A percentile compares a stretch with the other conserved stretches of the same genome.
These are phyloP conservation scores for Citrus unshiu DNA, from an alignment of 345 rosid species.

Conservation along the genomic window DNA sequence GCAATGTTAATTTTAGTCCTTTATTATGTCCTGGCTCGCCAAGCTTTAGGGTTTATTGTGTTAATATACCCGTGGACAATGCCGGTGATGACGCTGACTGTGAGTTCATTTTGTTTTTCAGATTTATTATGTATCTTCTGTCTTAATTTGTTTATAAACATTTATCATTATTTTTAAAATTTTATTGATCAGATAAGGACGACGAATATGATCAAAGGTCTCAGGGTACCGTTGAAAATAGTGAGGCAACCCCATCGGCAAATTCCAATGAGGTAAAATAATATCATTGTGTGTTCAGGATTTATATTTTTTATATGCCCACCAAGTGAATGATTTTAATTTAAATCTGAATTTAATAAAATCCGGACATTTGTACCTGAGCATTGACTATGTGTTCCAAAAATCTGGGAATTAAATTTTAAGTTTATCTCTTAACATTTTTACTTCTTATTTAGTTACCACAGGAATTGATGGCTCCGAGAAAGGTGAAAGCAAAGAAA, in stretches of 20 bases:
- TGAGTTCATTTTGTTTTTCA: background rate
- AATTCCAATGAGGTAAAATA: constrained; percentile 4
- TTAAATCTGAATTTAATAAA: no score
- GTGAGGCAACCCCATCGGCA: background rate
- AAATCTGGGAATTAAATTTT: background rate
- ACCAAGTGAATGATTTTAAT: no score
- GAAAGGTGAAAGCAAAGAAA: constrained; percentile 16
- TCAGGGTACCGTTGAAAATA: background rate
- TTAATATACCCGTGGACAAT: background rate
- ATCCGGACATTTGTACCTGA: no score
- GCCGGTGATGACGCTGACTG: constrained; percentile 7
- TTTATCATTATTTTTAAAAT: background rate
- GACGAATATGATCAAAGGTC: constrained; percentile 1
- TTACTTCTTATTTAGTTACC: background rate
- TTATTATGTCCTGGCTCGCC: constrained; percentile 25
- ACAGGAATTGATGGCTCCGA: constrained; percentile 4
- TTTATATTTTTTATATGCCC: no score
- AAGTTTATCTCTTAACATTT: background rate
- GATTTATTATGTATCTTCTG: no score
- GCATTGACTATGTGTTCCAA: no score
- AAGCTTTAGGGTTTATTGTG: constrained; percentile 35
- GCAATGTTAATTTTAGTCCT: background rate
- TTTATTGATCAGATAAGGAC: background rate
- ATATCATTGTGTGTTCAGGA: no score
- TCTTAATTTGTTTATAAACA: background rate